Conservation (phyloP, 208 protist genomes). For the Novymonas esmeraldas region DNA sequence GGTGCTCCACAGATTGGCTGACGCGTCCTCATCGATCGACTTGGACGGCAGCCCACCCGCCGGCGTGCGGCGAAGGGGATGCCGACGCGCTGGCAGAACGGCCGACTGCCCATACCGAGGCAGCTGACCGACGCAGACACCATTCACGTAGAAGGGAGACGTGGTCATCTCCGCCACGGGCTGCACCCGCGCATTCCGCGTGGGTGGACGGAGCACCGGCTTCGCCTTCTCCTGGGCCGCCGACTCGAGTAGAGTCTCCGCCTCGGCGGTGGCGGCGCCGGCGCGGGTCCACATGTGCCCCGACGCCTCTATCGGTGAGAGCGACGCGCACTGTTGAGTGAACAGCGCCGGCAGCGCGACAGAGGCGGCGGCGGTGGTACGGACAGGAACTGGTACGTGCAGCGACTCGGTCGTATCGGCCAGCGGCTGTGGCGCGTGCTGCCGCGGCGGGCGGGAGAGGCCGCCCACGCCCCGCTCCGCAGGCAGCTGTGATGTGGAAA, state of each 20-base stretch:
- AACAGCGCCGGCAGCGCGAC: background rate
- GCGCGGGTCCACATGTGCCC: background rate
- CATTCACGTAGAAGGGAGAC: conserved; percentile 28
- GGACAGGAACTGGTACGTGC: background rate
- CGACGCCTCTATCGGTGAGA: background rate
- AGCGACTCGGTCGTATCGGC: background rate
- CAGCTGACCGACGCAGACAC: conserved; percentile 16
- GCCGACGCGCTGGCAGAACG: background rate
- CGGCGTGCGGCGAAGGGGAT: background rate
- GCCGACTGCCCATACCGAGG: conserved; percentile 13
- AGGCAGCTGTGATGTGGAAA: background rate
- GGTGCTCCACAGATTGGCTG: conserved; percentile 14
- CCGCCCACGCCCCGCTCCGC: background rate
- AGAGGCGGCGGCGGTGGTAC: background rate
- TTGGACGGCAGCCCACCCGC: background rate
- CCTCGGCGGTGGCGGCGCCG: background rate
- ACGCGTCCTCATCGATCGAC: background rate
- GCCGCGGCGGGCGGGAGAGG: background rate
- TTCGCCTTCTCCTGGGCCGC: conserved; percentile 7
- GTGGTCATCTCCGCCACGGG: conserved; percentile 1
- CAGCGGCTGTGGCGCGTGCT: background rate
- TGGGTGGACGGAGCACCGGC: conserved; percentile 10
- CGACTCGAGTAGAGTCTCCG: background rate
- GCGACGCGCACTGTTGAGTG: background rate
- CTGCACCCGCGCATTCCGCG: background rate